Conservation (phyloP, 768 basidiomycete species). For the Collybiopsis confluens region DNA sequence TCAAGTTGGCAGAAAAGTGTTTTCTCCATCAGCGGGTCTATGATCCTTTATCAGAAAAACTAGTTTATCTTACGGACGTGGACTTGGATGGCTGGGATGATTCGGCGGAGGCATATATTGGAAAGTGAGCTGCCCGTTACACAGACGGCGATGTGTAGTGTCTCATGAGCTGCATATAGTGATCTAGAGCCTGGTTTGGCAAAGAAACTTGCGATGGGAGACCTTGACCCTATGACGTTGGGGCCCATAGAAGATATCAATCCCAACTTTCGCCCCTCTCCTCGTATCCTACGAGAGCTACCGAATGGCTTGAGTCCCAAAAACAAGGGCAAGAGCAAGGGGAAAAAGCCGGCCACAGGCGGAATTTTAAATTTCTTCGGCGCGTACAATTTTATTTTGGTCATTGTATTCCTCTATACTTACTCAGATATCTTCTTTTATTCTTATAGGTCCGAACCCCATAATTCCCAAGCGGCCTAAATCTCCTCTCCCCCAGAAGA, state of each 20-base stretch:
- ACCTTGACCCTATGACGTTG: slow-evolving; percentile 65
- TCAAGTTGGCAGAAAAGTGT: slow-evolving; percentile 81
- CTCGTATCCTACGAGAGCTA: slow-evolving; percentile 28
- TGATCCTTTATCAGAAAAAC: slow-evolving; percentile 57
- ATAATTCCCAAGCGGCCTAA: slow-evolving; percentile 28
- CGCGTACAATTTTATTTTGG: slow-evolving; percentile 27
- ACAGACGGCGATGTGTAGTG: background rate
- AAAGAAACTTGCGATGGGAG: slow-evolving; percentile 60
- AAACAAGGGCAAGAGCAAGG: slow-evolving; percentile 46
- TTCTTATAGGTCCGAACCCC: slow-evolving; percentile 35
- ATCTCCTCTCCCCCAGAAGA: slow-evolving; percentile 15
- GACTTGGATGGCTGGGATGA: slow-evolving; percentile 49
- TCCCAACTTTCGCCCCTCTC: slow-evolving; percentile 49
- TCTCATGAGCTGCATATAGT: slow-evolving; percentile 30
- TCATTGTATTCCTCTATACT: no score
- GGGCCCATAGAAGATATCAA: slow-evolving; percentile 78
- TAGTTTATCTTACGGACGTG: slow-evolving; percentile 71
- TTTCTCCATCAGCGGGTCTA: slow-evolving; percentile 94
- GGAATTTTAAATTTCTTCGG: slow-evolving; percentile 64
- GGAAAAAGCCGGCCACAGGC: slow-evolving; percentile 29
- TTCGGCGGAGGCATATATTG: slow-evolving; percentile 68
- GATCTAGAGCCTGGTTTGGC: slow-evolving; percentile 63
- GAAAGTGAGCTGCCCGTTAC: slow-evolving; percentile 57
- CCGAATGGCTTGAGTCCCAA: slow-evolving; percentile 26
- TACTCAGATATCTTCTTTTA: background rate